Conservation (phyloP, 2,329 filamentous ascomycete species). For the Cytospora piceicola region DNA sequence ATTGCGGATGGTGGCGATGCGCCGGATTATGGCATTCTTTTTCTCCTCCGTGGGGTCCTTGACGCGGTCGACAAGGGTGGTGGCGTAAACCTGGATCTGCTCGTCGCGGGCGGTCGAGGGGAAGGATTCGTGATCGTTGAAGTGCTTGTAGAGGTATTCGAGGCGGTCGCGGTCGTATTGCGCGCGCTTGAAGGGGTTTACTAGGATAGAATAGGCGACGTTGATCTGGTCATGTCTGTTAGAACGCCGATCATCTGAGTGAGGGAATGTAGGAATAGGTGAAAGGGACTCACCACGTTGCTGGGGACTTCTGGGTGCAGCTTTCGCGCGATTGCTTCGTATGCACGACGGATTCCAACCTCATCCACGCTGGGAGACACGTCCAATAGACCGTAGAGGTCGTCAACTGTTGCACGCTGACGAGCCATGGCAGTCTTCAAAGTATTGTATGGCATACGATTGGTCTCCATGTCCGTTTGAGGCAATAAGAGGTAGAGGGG, state of each 20-base stretch:
- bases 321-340: constrained; percentile 18
- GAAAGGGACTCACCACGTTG: constrained; percentile 4
- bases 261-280: background rate
- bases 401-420: constrained; percentile 22
- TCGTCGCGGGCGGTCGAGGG: constrained; percentile 11
- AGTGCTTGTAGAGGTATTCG: constrained; percentile 25
- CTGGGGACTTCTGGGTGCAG: constrained; percentile 10
- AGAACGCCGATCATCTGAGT: background rate
- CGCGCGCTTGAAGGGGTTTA: constrained; percentile 23
- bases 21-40: constrained; percentile 10
- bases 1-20: constrained; percentile 15
- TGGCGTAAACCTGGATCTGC: constrained; percentile 26
- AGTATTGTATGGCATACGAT: constrained; percentile 4
- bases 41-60: constrained; percentile 23
- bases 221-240: constrained; percentile 8
- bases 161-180: constrained; percentile 30
- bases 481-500: no score
- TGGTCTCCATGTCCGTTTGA: constrained; percentile 7
- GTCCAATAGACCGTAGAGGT: constrained; percentile 26
- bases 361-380: constrained; percentile 22
- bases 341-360: constrained; percentile 18
- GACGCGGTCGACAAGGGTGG: constrained; percentile 18
- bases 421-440: constrained; percentile 17
- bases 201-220: constrained; percentile 20
- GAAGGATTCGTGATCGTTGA: constrained; percentile 18